phyloP scores from a whole-genome alignment of 768 basidiomycete genomes.

The Chlorophyllum brunneum region DNA sequence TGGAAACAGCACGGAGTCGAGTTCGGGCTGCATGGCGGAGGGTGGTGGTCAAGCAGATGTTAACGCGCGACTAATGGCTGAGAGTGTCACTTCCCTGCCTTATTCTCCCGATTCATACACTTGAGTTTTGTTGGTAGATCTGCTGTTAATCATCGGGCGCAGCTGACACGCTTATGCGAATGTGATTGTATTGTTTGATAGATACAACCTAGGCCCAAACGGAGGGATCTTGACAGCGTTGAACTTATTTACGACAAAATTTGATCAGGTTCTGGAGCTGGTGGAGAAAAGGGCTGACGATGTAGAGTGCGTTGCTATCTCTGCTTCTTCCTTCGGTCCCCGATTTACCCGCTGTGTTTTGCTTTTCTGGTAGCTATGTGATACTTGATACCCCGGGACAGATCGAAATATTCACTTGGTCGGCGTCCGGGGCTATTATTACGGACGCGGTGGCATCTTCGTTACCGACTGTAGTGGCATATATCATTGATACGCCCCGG shows the following conservation, averaged over 20 bases:
- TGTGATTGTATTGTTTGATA: conserved; percentile 24
- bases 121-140: conserved; percentile 10
- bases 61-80: too few relatives aligned
- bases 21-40: too few relatives aligned
- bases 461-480: conserved; percentile 92
- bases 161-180: background rate
- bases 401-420: conserved; percentile 99
- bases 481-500: conserved; percentile 95
- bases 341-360: background rate
- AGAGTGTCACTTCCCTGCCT: too few relatives aligned
- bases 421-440: conserved; percentile 97
- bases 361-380: conserved; percentile 61
- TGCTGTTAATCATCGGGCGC: background rate
- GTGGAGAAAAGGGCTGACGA: conserved; percentile 88
- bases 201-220: conserved; percentile 98
- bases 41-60: too few relatives aligned
- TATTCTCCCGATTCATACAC: conserved; percentile 12
- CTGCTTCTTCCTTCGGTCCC: background rate
- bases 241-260: conserved; percentile 98
- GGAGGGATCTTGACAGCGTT: conserved; percentile 96
- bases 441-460: conserved; percentile 95
- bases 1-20: too few relatives aligned
- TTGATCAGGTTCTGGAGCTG: conserved; percentile 90
- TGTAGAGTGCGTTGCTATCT: conserved; percentile 66
- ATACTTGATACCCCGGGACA: conserved; percentile 97